Percentiles rank a stretch among this genome's conserved stretches.
Conservation (phyloP, 495 filamentous ascomycete species). For the Acidomyces sp. region DNA sequence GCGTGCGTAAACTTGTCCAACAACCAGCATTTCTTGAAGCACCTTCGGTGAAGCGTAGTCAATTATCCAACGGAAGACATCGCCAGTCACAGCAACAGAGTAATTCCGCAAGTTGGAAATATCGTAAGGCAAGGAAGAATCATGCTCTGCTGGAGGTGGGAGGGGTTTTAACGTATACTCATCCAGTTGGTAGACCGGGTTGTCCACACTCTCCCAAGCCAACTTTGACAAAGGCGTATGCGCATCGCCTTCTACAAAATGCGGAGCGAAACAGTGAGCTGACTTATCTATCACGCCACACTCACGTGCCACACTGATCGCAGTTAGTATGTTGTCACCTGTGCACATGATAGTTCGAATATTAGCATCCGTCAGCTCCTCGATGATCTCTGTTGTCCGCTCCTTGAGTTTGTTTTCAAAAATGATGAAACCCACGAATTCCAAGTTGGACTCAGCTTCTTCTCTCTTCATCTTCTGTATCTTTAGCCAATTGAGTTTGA, state of each 20-base stretch:
- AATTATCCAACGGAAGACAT: constrained; percentile 92
- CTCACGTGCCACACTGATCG: constrained; percentile 90
- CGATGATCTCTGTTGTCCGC: constrained; percentile 59
- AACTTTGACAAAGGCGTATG: constrained; percentile 56
- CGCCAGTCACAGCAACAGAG: constrained; percentile 76
- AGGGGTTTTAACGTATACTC: constrained; percentile 67
- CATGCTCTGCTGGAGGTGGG: constrained; percentile 50
- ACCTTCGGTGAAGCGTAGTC: constrained; percentile 73
- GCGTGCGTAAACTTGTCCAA: constrained; percentile 86
- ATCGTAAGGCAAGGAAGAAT: constrained; percentile 77
- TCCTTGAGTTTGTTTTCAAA: constrained; percentile 98
- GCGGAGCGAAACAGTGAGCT: constrained; percentile 83
- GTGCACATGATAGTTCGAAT: constrained; percentile 96
- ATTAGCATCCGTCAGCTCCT: constrained; percentile 69
- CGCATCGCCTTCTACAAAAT: constrained; percentile 60
- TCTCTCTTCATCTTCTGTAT: constrained; percentile 81
- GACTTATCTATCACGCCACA: constrained; percentile 68
- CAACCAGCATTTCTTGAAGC: constrained; percentile 66
- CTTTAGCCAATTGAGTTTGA: constrained; percentile 80
- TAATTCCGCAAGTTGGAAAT: constrained; percentile 66
- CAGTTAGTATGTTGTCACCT: constrained; percentile 95
- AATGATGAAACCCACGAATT: constrained; percentile 90
- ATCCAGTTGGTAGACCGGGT: constrained; percentile 61
- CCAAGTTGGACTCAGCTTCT: constrained; percentile 68
- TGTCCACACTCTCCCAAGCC: constrained; percentile 85